Percentiles rank a stretch among this genome's conserved stretches.
These are phyloP conservation scores for Populus trichocarpa DNA, from an alignment of 441 rosid species.

Conservation along the genomic window DNA sequence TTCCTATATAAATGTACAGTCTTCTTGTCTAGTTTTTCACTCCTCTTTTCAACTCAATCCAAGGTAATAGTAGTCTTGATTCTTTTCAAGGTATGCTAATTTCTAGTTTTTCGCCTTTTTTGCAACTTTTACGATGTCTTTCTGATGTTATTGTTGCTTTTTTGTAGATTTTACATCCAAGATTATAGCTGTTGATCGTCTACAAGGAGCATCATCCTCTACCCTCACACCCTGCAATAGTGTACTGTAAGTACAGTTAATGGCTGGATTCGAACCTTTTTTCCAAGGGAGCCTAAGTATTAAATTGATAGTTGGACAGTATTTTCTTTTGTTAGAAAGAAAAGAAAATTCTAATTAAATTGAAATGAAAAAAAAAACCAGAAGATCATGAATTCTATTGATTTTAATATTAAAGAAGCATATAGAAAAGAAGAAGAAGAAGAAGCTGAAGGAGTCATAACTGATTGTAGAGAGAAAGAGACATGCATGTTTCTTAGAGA, in stretches of 20 bases:
- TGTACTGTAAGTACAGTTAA: neutral
- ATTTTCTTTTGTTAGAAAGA: too few relatives aligned
- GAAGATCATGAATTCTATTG: too few relatives aligned
- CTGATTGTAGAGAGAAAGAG: too few relatives aligned
- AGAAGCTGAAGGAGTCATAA: too few relatives aligned
- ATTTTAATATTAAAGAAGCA: too few relatives aligned
- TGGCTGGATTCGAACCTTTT: neutral
- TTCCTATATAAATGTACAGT: neutral
- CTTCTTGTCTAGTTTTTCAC: neutral
- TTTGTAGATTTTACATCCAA: neutral
- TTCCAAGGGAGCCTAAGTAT: neutral
- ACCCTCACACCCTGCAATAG: neutral
- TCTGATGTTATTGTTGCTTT: neutral
- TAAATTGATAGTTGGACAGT: too few relatives aligned
- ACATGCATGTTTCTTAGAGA: too few relatives aligned
- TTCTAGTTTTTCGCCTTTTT: neutral
- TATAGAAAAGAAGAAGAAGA: too few relatives aligned
- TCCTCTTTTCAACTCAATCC: neutral
- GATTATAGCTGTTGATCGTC: neutral
- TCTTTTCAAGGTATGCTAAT: neutral
- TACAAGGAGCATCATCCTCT: neutral
- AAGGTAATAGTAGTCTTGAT: neutral
- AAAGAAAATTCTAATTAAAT: too few relatives aligned
- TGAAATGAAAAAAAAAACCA: too few relatives aligned
- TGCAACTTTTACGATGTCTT: neutral